Evolutionary conservation across 179 eudicot species (phyloP), one percentile per base, ranked within the genome.

Genomic region (Corrigiola litoralis): DNA sequence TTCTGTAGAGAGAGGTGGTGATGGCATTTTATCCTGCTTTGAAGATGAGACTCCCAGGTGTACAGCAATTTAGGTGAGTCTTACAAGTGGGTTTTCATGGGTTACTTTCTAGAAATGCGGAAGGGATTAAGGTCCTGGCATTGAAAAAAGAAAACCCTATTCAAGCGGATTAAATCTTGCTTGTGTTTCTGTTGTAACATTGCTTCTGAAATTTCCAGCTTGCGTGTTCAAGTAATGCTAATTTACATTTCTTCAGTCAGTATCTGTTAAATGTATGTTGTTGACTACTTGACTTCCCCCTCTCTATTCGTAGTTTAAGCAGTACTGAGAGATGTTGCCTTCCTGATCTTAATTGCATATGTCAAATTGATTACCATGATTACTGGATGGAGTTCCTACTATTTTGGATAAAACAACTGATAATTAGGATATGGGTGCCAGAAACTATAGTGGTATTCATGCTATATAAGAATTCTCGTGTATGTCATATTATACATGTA

Each of bases 1-100:
- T 64, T 55, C 25, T 66, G 75, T 70, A 65, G 62, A 60, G 75
- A 17, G 36, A 48, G 55, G 31, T 40, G 50, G 64, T 48, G 53
- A 23, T 50, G 54, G 69, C 45, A 58, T 42, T 33, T 58, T 57
- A 65, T 64, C 75, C 61, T 42, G 68, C 58, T 46, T 46, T 36
- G 62, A 61, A 40, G 45, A 54, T 17, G 27, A 27, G 16, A 51
- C 32, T 12, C 54, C 52, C 58, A 67, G 62, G 6, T 74, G 73
- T 74, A 74, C 77, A 74, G 73, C 69, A 63, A 62, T 68, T 56
- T 68, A 48, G 77, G 65, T 31, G 55, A 73, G 73, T 73, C 64
- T 67, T 73, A 56, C 23, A n/a, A 32, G 24, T 33, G 23, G 34
- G 66, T 70, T 46, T 33, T 34, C 57, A 12, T 50, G n/a, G 55